Conservation (phyloP, 441 rosid species). For the Omphalea diandra region DNA sequence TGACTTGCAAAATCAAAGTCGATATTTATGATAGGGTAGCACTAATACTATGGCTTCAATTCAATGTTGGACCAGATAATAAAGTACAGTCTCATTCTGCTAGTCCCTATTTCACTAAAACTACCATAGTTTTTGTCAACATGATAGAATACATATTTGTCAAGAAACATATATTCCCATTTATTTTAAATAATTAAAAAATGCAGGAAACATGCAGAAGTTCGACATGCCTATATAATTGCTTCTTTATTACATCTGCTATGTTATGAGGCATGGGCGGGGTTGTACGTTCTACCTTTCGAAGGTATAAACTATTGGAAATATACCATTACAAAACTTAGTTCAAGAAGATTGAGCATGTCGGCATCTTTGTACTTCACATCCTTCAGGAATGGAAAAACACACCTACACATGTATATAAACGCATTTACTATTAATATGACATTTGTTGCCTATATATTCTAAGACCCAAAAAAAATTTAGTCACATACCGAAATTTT, state of each 20-base stretch:
- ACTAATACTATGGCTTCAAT: not conserved
- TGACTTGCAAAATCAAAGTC: not conserved
- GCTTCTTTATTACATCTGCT: not conserved
- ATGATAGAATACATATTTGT: slow-evolving; percentile 4
- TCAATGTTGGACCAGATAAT: slow-evolving; percentile 12
- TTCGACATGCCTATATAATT: not conserved
- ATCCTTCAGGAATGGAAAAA: too few relatives aligned
- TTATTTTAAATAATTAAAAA: not conserved
- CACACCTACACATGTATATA: too few relatives aligned
- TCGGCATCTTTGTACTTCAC: not conserved
- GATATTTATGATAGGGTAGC: not conserved
- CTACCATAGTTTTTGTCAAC: not conserved
- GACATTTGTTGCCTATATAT: too few relatives aligned
- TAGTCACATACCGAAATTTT: too few relatives aligned
- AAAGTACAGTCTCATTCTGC: not conserved
- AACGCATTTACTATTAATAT: too few relatives aligned
- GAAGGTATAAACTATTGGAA: not conserved
- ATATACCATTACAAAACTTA: not conserved
- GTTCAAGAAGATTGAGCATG: not conserved
- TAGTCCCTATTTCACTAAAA: not conserved
- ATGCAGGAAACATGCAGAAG: not conserved
- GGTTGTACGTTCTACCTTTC: not conserved
- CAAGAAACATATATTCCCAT: not conserved
- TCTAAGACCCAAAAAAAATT: too few relatives aligned
- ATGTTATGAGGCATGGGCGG: not conserved